Conservation (phyloP, 805 yeast genomes). For the Zygosaccharomyces gambellarensis region DNA sequence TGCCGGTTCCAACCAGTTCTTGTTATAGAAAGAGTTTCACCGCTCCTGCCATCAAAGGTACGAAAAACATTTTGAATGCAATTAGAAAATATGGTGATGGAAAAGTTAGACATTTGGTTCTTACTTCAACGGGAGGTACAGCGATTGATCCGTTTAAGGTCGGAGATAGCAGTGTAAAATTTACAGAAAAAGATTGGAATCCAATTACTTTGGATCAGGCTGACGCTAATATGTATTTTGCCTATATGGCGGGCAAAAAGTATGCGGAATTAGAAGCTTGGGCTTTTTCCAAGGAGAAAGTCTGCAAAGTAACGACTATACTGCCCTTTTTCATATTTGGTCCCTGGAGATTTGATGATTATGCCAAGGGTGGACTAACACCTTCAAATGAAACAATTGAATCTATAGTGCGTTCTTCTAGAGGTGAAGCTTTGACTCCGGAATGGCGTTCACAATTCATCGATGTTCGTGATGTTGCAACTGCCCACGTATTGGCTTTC, state of each 20-base stretch:
- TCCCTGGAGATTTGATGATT: conserved; percentile 44
- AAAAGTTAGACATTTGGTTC: conserved; percentile 41
- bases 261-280: conserved; percentile 58
- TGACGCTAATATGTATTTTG: conserved; percentile 31
- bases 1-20: conserved; percentile 26
- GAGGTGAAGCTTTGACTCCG: conserved; percentile 27
- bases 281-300: conserved; percentile 41
- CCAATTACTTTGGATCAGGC: conserved; percentile 30
- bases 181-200: conserved; percentile 38
- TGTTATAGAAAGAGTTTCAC: conserved; percentile 46
- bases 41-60: conserved; percentile 33
- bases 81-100: conserved; percentile 35
- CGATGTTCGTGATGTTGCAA: conserved; percentile 62
- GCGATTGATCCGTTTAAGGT: conserved; percentile 27
- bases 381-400: conserved; percentile 36
- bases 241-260: conserved; percentile 39
- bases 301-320: conserved; percentile 39
- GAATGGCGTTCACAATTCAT: conserved; percentile 31
- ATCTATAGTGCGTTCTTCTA: conserved; percentile 29
- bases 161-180: conserved; percentile 16
- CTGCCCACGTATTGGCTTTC: conserved; percentile 49
- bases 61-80: background rate
- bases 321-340: conserved; percentile 47
- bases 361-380: conserved; percentile 34
- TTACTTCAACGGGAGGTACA: conserved; percentile 54